phyloP scores from a whole-genome alignment of 805 yeast genomes.

The Ogataea allantospora region DNA sequence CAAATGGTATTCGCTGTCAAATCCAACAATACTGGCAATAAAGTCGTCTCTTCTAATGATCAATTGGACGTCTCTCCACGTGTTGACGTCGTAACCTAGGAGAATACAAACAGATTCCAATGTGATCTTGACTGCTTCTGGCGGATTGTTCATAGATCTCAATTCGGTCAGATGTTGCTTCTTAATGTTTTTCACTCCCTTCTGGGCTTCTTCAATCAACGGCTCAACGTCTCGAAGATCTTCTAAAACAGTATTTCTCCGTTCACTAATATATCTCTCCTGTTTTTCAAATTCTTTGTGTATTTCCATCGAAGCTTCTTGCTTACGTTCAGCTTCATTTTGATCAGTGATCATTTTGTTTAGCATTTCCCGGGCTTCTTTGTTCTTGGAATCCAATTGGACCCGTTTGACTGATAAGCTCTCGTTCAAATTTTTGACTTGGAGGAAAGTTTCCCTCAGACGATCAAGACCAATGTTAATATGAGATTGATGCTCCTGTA shows the following conservation, averaged over 20 bases:
- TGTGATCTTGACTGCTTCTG: constrained; percentile 78
- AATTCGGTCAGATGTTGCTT: constrained; percentile 90
- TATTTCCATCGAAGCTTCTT: constrained; percentile 78
- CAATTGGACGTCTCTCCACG: constrained; percentile 82
- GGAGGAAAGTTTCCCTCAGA: constrained; percentile 71
- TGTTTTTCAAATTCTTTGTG: constrained; percentile 67
- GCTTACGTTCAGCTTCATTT: constrained; percentile 87
- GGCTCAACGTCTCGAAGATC: constrained; percentile 83
- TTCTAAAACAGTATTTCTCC: constrained; percentile 52
- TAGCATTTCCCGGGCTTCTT: constrained; percentile 68
- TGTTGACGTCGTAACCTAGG: constrained; percentile 63
- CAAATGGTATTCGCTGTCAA: constrained; percentile 61
- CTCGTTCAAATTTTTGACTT: constrained; percentile 58
- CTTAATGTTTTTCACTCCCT: constrained; percentile 88
- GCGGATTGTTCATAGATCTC: constrained; percentile 87
- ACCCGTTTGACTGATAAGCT: constrained; percentile 52
- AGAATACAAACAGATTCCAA: constrained; percentile 84
- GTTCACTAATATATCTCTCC: constrained; percentile 54
- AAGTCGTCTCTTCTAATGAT: constrained; percentile 86
- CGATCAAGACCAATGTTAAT: constrained; percentile 71
- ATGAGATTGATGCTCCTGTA: constrained; percentile 70
- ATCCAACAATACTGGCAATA: constrained; percentile 75
- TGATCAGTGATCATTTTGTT: constrained; percentile 79
- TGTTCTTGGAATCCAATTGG: constrained; percentile 53
- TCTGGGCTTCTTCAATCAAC: constrained; percentile 76